Base-by-base conservation (phyloP, 164 flowering plant genomes). In the Vitis labrusca region DNA sequence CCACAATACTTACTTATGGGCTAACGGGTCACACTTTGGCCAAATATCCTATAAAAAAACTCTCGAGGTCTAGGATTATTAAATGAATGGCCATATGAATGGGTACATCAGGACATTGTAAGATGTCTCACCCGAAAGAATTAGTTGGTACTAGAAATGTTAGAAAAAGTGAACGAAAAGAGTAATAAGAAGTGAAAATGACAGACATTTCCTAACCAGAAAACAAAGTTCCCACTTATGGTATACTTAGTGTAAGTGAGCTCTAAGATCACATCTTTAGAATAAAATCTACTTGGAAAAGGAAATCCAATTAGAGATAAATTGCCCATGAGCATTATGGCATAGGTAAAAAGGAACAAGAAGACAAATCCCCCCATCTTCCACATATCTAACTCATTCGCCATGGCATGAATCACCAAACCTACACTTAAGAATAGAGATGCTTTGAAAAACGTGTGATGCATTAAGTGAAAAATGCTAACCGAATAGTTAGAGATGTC, bases 371-470 rank as follows among this genome's bases (percentile, higher is more conserved):
- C 72, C 50, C 71, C 64, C 68, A 62, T 68, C 69, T 74, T 74
- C 50, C 62, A 65, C 59, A 69, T 57, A 63, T 74, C 65, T 74
- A 69, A 53, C 70, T 70, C 70, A 74, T 74, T 61, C 53, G 62
- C 64, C 65, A 74, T 74, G 70, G 77, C 73, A 74, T 64, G 77
- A 74, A 69, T 69, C 73, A 69, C 70, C 70, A 50, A 69, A 19
- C 70, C 73, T 58, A 65, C 71, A 67, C 71, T 73, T 50, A 60
- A 19, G 76, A 73, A 66, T 61, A 67, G 67, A 61, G 61, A 54
- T 67, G 76, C 67, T 73, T 54, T 71, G 47, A 64, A 37, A 47
- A 63, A 63, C 12, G 2, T 19, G 50, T 29, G 62, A 63, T 71
- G 54, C 63, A 63, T 63, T 55, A 63, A 71, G 63, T 64, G 67